A percentile compares a stretch with the other conserved stretches of the same genome.
Evolutionary conservation across 2,329 filamentous ascomycete species (phyloP).

Genomic region (Cadophora luteo-olivacea): DNA sequence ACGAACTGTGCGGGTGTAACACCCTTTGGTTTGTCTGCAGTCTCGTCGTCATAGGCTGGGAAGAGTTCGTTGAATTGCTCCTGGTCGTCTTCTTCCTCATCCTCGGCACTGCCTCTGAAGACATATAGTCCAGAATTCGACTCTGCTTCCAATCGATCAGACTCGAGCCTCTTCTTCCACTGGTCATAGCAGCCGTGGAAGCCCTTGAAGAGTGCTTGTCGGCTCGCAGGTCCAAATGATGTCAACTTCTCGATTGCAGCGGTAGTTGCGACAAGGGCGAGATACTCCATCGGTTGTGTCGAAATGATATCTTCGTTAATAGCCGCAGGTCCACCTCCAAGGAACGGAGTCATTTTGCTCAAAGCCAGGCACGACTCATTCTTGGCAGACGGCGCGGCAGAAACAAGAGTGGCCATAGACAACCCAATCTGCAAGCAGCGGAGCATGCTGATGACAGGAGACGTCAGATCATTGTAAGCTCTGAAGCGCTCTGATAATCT

Average conservation of each 20-base stretch:
- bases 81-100: conserved; percentile 76
- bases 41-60: conserved; percentile 70
- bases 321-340: conserved; percentile 51
- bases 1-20: conserved; percentile 21
- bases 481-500: conserved; percentile 74
- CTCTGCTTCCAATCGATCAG: conserved; percentile 78
- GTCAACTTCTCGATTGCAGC: conserved; percentile 56
- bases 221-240: conserved; percentile 50
- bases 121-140: conserved; percentile 80
- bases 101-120: conserved; percentile 79
- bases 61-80: conserved; percentile 83
- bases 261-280: conserved; percentile 55
- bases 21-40: conserved; percentile 34
- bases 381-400: conserved; percentile 21
- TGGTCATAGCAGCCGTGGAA: conserved; percentile 78
- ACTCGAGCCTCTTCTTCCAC: conserved; percentile 79
- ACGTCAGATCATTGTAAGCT: conserved; percentile 84
- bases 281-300: conserved; percentile 52
- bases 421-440: conserved; percentile 80
- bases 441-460: conserved; percentile 79
- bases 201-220: conserved; percentile 65
- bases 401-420: conserved; percentile 56
- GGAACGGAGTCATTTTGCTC: conserved; percentile 59
- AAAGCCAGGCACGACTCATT: conserved; percentile 42
- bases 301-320: conserved; percentile 29